These are phyloP conservation scores for Fragaria iinumae DNA, from an alignment of 306 rosid genomes.

Conservation along the genomic window DNA sequence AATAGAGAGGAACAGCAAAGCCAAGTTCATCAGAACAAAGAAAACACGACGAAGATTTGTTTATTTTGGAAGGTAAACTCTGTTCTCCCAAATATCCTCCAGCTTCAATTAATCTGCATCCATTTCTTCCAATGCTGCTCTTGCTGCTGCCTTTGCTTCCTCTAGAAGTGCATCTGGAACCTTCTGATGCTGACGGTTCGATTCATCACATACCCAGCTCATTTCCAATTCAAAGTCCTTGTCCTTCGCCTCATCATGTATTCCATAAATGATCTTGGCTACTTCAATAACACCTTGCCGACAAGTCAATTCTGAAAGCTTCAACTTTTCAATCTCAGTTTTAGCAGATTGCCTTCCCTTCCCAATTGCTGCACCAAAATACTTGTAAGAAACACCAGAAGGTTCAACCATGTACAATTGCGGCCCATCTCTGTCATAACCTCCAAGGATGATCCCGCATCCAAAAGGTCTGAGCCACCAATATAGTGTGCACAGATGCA, in stretches of 20 bases:
- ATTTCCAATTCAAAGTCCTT: conserved; percentile 90
- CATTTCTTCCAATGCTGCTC: conserved; percentile 95
- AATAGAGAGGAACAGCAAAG: not conserved
- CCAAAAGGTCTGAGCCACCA: conserved; percentile 99
- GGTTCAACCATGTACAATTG: conserved; percentile 97
- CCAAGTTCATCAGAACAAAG: not conserved
- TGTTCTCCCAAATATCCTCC: not conserved
- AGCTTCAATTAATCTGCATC: conserved; percentile 67
- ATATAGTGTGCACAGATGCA: conserved; percentile 92
- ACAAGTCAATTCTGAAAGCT: conserved; percentile 90
- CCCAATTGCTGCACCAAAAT: conserved; percentile 98
- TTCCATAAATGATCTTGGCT: conserved; percentile 95
- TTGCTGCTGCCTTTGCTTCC: conserved; percentile 88
- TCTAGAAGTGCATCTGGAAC: conserved; percentile 80
- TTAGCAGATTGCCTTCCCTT: conserved; percentile 98
- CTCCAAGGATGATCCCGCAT: conserved; percentile 94
- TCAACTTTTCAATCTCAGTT: conserved; percentile 95
- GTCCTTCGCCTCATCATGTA: conserved; percentile 97
- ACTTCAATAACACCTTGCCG: conserved; percentile 95
- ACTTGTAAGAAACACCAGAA: conserved; percentile 89
- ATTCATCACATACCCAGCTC: conserved; percentile 99
- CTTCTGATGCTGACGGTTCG: conserved; percentile 90
- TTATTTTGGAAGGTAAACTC: not conserved
- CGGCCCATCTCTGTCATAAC: conserved; percentile 98
- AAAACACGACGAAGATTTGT: not conserved